Conservation (phyloP, 1,139 yeast genomes). For the Zygosaccharomyces sapae region DNA sequence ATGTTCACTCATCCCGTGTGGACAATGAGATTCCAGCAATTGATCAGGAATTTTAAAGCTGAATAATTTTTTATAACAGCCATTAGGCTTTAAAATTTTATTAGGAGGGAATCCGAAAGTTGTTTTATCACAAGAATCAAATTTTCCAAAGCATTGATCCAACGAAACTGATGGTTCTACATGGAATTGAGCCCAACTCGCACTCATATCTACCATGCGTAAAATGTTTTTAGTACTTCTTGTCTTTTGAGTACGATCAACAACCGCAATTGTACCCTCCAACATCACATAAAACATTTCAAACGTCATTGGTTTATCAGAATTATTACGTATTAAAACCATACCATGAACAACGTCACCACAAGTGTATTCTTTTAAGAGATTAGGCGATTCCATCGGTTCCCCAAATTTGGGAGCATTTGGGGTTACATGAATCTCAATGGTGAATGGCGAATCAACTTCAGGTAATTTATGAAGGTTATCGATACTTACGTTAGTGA, state of each 20-base stretch:
- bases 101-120: constrained; percentile 50
- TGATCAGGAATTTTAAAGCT: constrained; percentile 59
- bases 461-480: constrained; percentile 37
- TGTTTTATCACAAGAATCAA: constrained; percentile 50
- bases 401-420: constrained; percentile 35
- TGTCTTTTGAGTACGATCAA: constrained; percentile 33
- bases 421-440: constrained; percentile 40
- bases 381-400: constrained; percentile 35
- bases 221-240: constrained; percentile 38
- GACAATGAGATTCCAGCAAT: constrained; percentile 55
- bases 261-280: constrained; percentile 42
- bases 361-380: constrained; percentile 47
- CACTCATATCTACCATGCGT: constrained; percentile 43
- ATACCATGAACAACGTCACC: constrained; percentile 56
- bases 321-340: constrained; percentile 44
- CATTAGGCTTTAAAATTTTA: constrained; percentile 48
- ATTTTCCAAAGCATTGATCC: constrained; percentile 39
- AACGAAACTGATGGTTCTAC: constrained; percentile 37
- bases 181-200: constrained; percentile 41
- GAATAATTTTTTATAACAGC: constrained; percentile 57
- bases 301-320: constrained; percentile 43
- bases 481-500: constrained; percentile 35
- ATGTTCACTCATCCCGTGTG: constrained; percentile 52
- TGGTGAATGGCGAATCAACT: constrained; percentile 33
- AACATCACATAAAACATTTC: constrained; percentile 57